Evolutionary conservation across 2,329 filamentous ascomycete genomes (phyloP).

Genomic region (Stagonosporopsis tanaceti): DNA sequence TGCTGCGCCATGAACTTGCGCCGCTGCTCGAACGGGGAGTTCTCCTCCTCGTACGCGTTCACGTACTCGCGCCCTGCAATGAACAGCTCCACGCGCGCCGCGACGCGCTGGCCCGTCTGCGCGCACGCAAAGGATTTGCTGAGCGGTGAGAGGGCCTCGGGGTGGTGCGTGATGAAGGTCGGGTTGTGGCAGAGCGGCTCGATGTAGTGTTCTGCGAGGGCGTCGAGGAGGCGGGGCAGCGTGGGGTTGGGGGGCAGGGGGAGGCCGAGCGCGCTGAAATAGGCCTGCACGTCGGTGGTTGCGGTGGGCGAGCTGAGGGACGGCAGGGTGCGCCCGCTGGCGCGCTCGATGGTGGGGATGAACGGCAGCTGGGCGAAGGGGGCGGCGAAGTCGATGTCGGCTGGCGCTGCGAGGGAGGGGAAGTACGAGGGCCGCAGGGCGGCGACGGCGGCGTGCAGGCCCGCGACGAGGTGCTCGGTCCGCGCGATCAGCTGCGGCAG

Average conservation of each 20-base stretch:
- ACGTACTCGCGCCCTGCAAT: conserved; percentile 81
- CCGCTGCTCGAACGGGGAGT: conserved; percentile 85
- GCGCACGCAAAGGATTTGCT: conserved; percentile 84
- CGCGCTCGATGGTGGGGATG: conserved; percentile 77
- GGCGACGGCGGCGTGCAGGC: conserved; percentile 39
- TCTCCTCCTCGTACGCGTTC: conserved; percentile 99
- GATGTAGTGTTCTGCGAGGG: conserved; percentile 76
- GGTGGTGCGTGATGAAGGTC: conserved; percentile 88
- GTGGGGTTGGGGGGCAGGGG: conserved; percentile 61
- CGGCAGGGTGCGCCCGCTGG: conserved; percentile 71
- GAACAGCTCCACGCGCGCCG: conserved; percentile 86
- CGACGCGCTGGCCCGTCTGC: conserved; percentile 71
- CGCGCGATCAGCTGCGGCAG: conserved; percentile 76
- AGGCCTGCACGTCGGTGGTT: conserved; percentile 62
- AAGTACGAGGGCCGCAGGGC: conserved; percentile 56
- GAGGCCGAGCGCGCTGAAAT: conserved; percentile 62
- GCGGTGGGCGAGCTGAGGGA: conserved; percentile 61
- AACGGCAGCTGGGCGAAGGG: conserved; percentile 77
- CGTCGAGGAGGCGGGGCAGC: conserved; percentile 79
- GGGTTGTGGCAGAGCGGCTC: conserved; percentile 78
- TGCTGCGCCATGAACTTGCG: conserved; percentile 77
- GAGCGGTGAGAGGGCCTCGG: conserved; percentile 88
- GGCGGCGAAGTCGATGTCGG: conserved; percentile 65
- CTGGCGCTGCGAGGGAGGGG: conserved; percentile 45
- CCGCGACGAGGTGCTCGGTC: conserved; percentile 75